A percentile compares a stretch with the other conserved stretches of the same genome.
phyloP scores from a whole-genome alignment of 116 monocot genomes.

The Trichopus zeylanicus region DNA sequence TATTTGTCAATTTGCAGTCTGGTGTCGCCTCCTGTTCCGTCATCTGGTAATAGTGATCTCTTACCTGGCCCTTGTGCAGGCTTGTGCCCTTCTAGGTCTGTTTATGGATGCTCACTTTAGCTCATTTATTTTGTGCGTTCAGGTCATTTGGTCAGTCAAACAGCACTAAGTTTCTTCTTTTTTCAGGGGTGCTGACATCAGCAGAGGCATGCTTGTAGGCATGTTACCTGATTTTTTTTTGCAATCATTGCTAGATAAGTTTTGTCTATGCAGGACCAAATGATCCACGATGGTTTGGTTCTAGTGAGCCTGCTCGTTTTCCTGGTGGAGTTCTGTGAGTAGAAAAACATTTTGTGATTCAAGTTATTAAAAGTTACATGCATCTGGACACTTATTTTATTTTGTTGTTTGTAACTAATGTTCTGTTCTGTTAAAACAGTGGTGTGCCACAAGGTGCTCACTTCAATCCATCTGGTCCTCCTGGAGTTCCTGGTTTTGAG shows the following conservation, averaged over 20 bases:
- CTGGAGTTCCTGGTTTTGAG: slow-evolving; percentile 42
- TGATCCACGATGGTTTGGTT: slow-evolving; percentile 44
- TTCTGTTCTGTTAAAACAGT: slow-evolving; percentile 13
- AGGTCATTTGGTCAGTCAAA: not conserved
- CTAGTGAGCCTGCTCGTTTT: slow-evolving; percentile 3
- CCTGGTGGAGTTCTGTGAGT: slow-evolving; percentile 23
- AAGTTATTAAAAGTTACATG: not conserved
- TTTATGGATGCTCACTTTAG: not conserved
- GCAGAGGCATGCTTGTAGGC: slow-evolving; percentile 53
- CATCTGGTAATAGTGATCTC: slow-evolving; percentile 27
- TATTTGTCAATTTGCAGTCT: slow-evolving; percentile 17
- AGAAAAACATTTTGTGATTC: not conserved
- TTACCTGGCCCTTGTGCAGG: slow-evolving; percentile 47
- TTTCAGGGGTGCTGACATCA: slow-evolving; percentile 28
- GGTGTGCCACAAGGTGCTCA: slow-evolving; percentile 40
- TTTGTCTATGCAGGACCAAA: slow-evolving; percentile 32
- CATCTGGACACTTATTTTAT: not conserved
- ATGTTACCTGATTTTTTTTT: not conserved
- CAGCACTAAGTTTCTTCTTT: not conserved
- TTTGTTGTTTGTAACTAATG: slow-evolving; percentile 2
- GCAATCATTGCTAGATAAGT: not conserved
- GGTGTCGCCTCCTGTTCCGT: slow-evolving; percentile 29
- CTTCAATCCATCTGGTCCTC: slow-evolving; percentile 49
- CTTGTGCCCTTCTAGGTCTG: slow-evolving; percentile 35
- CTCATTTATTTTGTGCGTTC: not conserved